A percentile compares a stretch with the other conserved stretches of the same genome.
Evolutionary conservation across 106 monocot species (phyloP).

Genomic region (Agapanthus africanus): DNA sequence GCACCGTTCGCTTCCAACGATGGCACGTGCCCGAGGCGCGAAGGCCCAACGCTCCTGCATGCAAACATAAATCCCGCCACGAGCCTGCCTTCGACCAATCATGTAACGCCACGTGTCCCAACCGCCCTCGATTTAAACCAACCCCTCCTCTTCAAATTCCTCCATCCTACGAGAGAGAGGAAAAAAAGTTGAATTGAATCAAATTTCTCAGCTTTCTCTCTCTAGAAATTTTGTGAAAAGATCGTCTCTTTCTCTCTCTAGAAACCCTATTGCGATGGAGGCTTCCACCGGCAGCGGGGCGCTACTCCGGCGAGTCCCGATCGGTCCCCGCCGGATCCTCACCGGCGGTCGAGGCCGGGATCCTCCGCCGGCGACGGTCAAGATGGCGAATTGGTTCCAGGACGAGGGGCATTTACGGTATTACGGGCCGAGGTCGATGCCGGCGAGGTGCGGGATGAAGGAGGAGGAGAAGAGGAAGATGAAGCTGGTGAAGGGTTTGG

Average conservation of each 20-base stretch:
- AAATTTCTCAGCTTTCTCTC: not conserved
- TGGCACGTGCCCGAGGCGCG: conserved; percentile 2
- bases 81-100: not conserved
- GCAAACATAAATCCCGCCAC: conserved; percentile 1
- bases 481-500: conserved; percentile 29
- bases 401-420: conserved; percentile 7
- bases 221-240: too few relatives aligned
- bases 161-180: not conserved
- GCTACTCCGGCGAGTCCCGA: not conserved
- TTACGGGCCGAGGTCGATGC: not conserved
- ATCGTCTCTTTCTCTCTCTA: not conserved
- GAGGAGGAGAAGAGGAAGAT: conserved; percentile 28
- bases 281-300: conserved; percentile 4
- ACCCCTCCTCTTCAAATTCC: not conserved
- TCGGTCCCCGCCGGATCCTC: not conserved
- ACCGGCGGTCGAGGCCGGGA: too few relatives aligned
- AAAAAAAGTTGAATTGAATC: too few relatives aligned
- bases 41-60: not conserved
- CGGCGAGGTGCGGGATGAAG: conserved; percentile 13
- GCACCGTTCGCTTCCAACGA: not conserved
- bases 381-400: not conserved
- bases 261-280: not conserved
- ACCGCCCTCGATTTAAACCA: not conserved
- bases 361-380: not conserved
- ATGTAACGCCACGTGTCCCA: not conserved